Evolutionary conservation across 2,329 filamentous ascomycete species (phyloP).

Genomic region (Coniochaeta sp.): DNA sequence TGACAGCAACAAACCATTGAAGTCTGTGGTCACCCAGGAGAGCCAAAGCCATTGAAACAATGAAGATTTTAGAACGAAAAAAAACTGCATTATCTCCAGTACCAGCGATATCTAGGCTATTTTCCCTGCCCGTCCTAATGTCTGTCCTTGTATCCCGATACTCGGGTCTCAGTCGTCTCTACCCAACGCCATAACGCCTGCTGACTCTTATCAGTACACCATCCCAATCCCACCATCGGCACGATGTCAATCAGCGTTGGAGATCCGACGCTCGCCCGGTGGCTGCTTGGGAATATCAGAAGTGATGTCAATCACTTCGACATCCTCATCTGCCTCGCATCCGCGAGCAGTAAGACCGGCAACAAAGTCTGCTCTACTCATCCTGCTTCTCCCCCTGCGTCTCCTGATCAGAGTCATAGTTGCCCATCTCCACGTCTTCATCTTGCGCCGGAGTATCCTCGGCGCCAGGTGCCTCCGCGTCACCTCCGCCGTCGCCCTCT

Average conservation of each 20-base stretch:
- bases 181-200: not conserved
- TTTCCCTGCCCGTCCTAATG: not conserved
- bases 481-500: constrained; percentile 8
- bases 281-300: not conserved
- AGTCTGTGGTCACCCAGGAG: too few species aligned
- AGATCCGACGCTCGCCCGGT: not conserved
- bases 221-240: not conserved
- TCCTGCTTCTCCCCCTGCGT: constrained; percentile 15
- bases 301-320: not conserved
- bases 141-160: not conserved
- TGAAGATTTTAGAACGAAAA: not conserved
- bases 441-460: constrained; percentile 26
- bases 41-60: not conserved
- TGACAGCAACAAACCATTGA: not conserved
- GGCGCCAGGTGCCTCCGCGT: constrained; percentile 5
- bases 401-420: constrained; percentile 30
- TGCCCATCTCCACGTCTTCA: constrained; percentile 42
- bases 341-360: not conserved
- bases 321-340: not conserved
- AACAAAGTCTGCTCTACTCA: constrained; percentile 2
- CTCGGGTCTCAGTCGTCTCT: not conserved
- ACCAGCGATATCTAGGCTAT: not conserved
- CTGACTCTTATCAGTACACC: not conserved
- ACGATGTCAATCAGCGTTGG: not conserved
- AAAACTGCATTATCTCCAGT: not conserved